Conservation (phyloP, 208 protist species). For the Leishmania arabica region DNA sequence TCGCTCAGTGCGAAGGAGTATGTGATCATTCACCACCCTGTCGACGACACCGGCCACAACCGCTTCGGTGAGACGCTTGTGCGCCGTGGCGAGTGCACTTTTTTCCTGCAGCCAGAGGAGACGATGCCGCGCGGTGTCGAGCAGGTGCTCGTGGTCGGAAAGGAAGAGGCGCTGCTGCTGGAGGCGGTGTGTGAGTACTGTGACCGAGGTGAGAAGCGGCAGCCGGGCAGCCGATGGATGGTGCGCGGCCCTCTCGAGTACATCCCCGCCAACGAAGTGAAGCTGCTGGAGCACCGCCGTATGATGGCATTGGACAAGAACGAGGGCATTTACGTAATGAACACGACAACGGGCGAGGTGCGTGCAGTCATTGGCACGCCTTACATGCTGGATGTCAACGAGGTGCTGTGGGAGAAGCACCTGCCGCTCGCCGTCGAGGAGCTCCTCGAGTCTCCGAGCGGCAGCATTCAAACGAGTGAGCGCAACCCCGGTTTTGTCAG, state of each 20-base stretch:
- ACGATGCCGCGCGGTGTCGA: constrained; percentile 82
- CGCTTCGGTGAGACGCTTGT: constrained; percentile 89
- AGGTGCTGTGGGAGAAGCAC: constrained; percentile 96
- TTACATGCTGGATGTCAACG: constrained; percentile 94
- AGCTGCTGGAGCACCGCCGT: constrained; percentile 88
- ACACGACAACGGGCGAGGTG: constrained; percentile 91
- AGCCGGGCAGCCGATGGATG: constrained; percentile 95
- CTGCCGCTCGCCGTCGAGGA: constrained; percentile 91
- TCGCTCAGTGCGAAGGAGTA: constrained; percentile 90
- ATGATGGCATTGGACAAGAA: constrained; percentile 96
- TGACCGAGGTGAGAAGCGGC: constrained; percentile 54
- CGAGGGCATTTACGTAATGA: constrained; percentile 97
- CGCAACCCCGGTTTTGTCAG: constrained; percentile 32
- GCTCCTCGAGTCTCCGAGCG: constrained; percentile 73
- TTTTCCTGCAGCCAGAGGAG: constrained; percentile 97
- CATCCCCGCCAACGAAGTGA: constrained; percentile 88
- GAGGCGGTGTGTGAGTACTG: constrained; percentile 81
- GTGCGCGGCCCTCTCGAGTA: constrained; percentile 94
- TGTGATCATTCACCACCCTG: constrained; percentile 92
- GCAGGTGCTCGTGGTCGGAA: constrained; percentile 83
- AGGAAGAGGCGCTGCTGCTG: constrained; percentile 95
- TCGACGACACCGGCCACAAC: constrained; percentile 61
- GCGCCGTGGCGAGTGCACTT: constrained; percentile 84
- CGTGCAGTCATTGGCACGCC: constrained; percentile 85
- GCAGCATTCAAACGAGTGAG: constrained; percentile 41